Conservation (phyloP, 768 basidiomycete species). For the Auriscalpium vulgare region DNA sequence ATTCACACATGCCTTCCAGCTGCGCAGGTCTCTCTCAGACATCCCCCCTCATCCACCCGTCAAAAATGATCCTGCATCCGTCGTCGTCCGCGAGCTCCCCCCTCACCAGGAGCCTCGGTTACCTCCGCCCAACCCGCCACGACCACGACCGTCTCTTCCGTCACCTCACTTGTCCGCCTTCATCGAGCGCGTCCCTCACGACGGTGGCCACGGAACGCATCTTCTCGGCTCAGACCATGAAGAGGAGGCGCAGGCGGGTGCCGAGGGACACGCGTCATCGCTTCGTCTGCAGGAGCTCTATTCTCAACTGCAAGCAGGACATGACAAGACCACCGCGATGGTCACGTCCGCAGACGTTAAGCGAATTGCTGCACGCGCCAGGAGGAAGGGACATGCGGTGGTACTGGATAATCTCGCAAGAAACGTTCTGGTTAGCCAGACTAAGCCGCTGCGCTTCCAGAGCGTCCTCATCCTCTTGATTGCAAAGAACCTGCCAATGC, state of each 20-base stretch:
- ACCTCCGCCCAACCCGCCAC: too few species aligned
- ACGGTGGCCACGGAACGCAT: not conserved
- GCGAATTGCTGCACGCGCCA: conserved; percentile 24
- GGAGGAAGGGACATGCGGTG: conserved; percentile 21
- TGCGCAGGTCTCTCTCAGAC: conserved; percentile 14
- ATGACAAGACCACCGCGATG: not conserved
- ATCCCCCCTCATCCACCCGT: not conserved
- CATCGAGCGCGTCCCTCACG: not conserved
- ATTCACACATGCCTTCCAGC: conserved; percentile 18
- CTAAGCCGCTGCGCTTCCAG: not conserved
- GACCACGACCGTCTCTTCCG: not conserved
- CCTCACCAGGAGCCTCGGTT: not conserved
- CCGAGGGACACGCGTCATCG: too few species aligned
- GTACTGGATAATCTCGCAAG: conserved; percentile 32
- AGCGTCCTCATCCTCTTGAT: conserved; percentile 3
- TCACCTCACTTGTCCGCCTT: not conserved
- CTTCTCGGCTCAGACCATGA: too few species aligned
- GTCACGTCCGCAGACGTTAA: conserved; percentile 18
- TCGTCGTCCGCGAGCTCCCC: not conserved
- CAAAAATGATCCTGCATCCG: not conserved
- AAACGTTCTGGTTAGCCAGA: conserved; percentile 30
- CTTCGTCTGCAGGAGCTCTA: too few species aligned
- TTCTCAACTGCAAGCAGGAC: not conserved
- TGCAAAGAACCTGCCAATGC: not conserved
- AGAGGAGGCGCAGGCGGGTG: not conserved